Evolutionary conservation across 345 rosid genomes (phyloP), one percentile per base, ranked within the genome.

Genomic region (Bretschneidera sinensis): DNA sequence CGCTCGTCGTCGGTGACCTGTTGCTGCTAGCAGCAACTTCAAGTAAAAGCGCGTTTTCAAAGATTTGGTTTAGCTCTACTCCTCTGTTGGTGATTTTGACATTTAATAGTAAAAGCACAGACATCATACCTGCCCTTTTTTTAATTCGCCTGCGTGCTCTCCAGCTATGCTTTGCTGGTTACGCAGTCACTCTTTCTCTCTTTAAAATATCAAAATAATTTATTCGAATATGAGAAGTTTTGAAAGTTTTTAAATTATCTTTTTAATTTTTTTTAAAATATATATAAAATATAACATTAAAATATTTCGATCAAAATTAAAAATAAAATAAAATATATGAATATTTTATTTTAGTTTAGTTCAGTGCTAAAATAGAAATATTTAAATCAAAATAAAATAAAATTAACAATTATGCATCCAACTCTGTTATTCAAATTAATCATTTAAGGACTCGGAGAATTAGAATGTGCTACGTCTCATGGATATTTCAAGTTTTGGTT

Each of bases 121-220:
- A 14, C 45, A 1, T 5, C 55, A 64, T 58, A 64, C 69, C 62
- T 74, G 79, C 56, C 81, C 24, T 48, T 72, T n/a, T 28, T 78
- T 64, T 74, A 70, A 74, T 74, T 62, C 49, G 70, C 66, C 64
- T 51, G 53, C 63, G 56, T 79, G 79, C 43, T 72, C 51, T 57
- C 71, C 81, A 71, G 77, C 83, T 66, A 60, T 60, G 24, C 51
- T 22, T 10, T 23, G 55, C 64, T 60, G 60, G 79, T 65, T 67
- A 50, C 25, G 24, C 61, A 62, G 56, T 63, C 66, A 31, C 74
- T 35, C 57, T 64, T 48, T 2, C 60, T 11, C 23, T 48, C 11
- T 23, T 14, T 48, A 16, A 51, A 11, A 55, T 64, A 56, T 66
- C 17, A 43, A 17, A 17, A 18, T 7, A 6, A 7, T 43, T 48